phyloP scores from a whole-genome alignment of 805 yeast species.

The Candida silvatica region DNA sequence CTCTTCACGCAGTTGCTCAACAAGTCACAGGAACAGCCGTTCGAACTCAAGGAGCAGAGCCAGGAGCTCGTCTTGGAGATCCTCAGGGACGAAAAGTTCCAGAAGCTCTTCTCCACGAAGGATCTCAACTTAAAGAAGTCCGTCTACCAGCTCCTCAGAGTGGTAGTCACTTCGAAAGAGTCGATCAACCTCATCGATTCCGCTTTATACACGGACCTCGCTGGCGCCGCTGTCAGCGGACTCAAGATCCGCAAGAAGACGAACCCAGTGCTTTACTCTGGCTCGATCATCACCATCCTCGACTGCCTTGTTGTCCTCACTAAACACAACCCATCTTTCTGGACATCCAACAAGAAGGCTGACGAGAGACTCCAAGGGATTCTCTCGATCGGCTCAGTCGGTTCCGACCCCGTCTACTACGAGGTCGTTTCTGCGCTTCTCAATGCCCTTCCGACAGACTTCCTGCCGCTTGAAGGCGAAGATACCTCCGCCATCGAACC shows the following conservation, averaged over 20 bases:
- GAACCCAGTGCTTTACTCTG: slow-evolving; percentile 35
- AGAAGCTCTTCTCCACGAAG: slow-evolving; percentile 31
- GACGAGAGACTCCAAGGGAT: slow-evolving; percentile 36
- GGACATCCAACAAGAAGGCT: slow-evolving; percentile 41
- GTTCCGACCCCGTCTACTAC: slow-evolving; percentile 45
- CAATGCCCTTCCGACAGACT: slow-evolving; percentile 13
- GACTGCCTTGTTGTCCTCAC: slow-evolving; percentile 36
- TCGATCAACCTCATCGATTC: slow-evolving; percentile 15
- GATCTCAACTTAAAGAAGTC: slow-evolving; percentile 35
- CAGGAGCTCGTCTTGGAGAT: slow-evolving; percentile 22
- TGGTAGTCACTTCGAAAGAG: slow-evolving; percentile 16
- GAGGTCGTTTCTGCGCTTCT: slow-evolving; percentile 12
- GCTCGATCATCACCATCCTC: slow-evolving; percentile 39
- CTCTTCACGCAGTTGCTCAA: slow-evolving; percentile 28
- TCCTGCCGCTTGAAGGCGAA: slow-evolving; percentile 8
- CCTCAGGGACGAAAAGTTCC: slow-evolving; percentile 32
- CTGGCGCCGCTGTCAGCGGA: slow-evolving; percentile 36
- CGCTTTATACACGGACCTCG: slow-evolving; percentile 28
- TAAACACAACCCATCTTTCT: slow-evolving; percentile 38
- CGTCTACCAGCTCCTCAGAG: slow-evolving; percentile 28
- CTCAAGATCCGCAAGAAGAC: slow-evolving; percentile 27
- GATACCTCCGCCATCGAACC: slow-evolving; percentile 5
- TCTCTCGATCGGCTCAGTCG: slow-evolving; percentile 44
- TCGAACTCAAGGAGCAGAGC: slow-evolving; percentile 12
- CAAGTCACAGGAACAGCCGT: slow-evolving; percentile 3